Conservation (phyloP, 2,329 filamentous ascomycete genomes). For the Aspergillus clavatus region DNA sequence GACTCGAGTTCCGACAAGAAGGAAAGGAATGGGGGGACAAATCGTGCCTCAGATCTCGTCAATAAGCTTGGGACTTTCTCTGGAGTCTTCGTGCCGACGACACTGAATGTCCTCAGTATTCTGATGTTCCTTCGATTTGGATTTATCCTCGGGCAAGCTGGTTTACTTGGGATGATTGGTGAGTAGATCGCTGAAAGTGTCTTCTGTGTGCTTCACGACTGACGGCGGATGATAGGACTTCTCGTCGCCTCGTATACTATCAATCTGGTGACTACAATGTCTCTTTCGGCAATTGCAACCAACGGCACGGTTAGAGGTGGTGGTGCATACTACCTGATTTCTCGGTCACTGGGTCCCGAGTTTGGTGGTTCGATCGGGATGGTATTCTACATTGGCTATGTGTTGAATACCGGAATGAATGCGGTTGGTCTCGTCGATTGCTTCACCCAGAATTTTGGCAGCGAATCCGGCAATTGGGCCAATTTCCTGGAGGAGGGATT, state of each 20-base stretch:
- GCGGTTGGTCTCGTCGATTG: constrained; percentile 82
- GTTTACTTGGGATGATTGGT: constrained; percentile 72
- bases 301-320: constrained; percentile 86
- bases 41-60: constrained; percentile 25
- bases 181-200: constrained; percentile 32
- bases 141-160: constrained; percentile 74
- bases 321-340: constrained; percentile 85
- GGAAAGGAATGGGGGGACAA: constrained; percentile 25
- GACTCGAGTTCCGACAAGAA: constrained; percentile 30
- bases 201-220: constrained; percentile 5
- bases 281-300: constrained; percentile 80
- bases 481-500: constrained; percentile 64
- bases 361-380: constrained; percentile 86
- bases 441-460: constrained; percentile 68
- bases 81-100: constrained; percentile 83
- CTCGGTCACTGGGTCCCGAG: constrained; percentile 76
- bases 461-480: constrained; percentile 51
- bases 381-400: constrained; percentile 85
- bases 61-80: constrained; percentile 71
- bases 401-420: constrained; percentile 82
- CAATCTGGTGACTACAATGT: constrained; percentile 78
- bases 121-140: constrained; percentile 90
- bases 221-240: constrained; percentile 51
- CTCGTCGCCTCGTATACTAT: constrained; percentile 72
- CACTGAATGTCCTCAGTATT: constrained; percentile 81